Evolutionary conservation across 2,329 filamentous ascomycete species (phyloP), one percentile per base, ranked within the genome.

Genomic region (Diaporthe sp.): DNA sequence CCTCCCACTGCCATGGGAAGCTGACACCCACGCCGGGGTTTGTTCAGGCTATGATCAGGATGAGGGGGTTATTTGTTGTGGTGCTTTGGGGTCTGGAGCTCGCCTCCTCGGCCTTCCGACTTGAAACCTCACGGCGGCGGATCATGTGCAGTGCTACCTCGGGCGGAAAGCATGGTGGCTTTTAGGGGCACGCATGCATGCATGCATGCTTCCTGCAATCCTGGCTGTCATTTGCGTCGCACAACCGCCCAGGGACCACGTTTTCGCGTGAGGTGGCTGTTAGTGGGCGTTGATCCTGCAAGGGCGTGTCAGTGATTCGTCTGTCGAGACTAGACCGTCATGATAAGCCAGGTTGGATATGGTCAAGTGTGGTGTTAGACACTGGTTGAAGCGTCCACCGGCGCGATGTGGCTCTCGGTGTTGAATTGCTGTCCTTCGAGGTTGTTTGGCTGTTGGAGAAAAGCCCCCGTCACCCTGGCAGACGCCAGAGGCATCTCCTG

Each of bases 141-240:
- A 51, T 13, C 31, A 68, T 51, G 31, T 68, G 63, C 63, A n/a
- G 28, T 68, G 47, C 63, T 68, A 53, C 44, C 28, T 22, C 25
- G 34, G 63, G 53, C 63, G 63, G 63, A 53, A 68, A 51, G 63
- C 44, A 37, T 37, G 42, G 28, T 34, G 31, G 25, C 28, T 31
- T 20, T 31, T 22, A 20, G 61, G 25, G 57, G 31, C 31, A 17
- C 1, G 9, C 39, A 22, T 25, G 22, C 25, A 31, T 22, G 25
- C 25, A 3, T 47, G 61, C 42, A 65, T 49, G 44, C 61, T 51
- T 49, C 31, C 63, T 39, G 37, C 10, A 39, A 39, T 39, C 37
- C 37, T 25, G 31, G 47, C 47, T 53, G 22, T n/a, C 47, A 53
- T 37, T 10, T 20, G 31, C 31, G 63, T 68, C 31, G 63, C 44